Evolutionary conservation across 2,329 filamentous ascomycete species (phyloP).

Genomic region (Neobulgaria alba): DNA sequence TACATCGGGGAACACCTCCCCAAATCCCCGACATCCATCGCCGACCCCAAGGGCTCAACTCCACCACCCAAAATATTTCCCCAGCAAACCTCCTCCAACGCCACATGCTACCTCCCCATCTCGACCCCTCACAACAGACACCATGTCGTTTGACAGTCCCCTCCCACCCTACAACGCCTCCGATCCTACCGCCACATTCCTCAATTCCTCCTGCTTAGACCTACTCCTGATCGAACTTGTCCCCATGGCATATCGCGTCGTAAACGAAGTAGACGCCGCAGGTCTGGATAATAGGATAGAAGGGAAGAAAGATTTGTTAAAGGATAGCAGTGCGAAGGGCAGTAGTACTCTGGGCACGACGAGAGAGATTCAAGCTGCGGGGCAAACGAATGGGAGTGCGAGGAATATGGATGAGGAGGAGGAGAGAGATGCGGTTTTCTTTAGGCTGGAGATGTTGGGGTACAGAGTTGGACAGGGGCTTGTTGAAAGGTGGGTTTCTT

Average conservation of each 20-base stretch:
- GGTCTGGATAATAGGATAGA: not conserved
- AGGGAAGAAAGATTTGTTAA: conserved; percentile 27
- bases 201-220: conserved; percentile 81
- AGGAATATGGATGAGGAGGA: conserved; percentile 63
- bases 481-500: conserved; percentile 64
- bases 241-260: conserved; percentile 82
- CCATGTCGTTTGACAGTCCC: conserved; percentile 67
- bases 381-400: conserved; percentile 45
- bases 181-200: conserved; percentile 67
- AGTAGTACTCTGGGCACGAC: conserved; percentile 11
- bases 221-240: conserved; percentile 95
- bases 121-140: not conserved
- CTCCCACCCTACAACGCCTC: conserved; percentile 60
- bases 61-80: too few species aligned
- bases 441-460: conserved; percentile 72
- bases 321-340: conserved; percentile 64
- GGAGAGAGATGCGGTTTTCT: conserved; percentile 76
- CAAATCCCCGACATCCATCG: not conserved
- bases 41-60: not conserved
- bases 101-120: not conserved
- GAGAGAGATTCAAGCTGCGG: conserved; percentile 36
- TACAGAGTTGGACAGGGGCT: conserved; percentile 90
- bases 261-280: conserved; percentile 45
- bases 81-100: not conserved
- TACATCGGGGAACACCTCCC: not conserved